Evolutionary conservation across 257 asterid species (phyloP).

Genomic region (Galeopsis tetrahit): DNA sequence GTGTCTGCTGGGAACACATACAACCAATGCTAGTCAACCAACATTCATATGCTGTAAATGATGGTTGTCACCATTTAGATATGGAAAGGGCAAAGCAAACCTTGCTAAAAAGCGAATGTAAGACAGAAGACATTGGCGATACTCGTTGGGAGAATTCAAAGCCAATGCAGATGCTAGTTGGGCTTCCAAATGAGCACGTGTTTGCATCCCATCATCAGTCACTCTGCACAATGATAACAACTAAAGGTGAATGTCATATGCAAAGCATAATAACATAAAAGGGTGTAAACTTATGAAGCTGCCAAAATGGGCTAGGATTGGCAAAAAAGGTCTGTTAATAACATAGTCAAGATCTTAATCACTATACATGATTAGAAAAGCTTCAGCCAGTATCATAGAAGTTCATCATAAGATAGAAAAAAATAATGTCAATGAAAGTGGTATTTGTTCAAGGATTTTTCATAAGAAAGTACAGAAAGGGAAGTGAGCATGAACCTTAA

Average conservation of each 20-base stretch:
- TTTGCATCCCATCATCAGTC: slow-evolving; percentile 93
- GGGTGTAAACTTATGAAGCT: slow-evolving; percentile 20
- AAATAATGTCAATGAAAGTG: neutral
- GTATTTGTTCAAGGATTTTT: neutral
- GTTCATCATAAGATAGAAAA: neutral
- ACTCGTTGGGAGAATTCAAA: slow-evolving; percentile 85
- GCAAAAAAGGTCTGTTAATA: neutral
- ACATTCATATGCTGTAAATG: slow-evolving; percentile 9
- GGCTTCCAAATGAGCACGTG: slow-evolving; percentile 96
- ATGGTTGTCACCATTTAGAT: slow-evolving; percentile 8
- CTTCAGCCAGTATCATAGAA: slow-evolving; percentile 10
- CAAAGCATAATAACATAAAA: slow-evolving; percentile 6
- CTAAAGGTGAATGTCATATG: slow-evolving; percentile 29
- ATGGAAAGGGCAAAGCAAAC: slow-evolving; percentile 46
- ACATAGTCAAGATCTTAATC: neutral
- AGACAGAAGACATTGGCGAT: slow-evolving; percentile 87
- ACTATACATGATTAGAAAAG: neutral
- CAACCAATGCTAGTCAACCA: slow-evolving; percentile 1
- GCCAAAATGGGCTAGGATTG: neutral
- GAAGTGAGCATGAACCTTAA: neutral
- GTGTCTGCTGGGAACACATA: neutral
- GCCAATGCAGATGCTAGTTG: slow-evolving; percentile 95
- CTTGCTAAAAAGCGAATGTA: slow-evolving; percentile 86
- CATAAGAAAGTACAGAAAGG: neutral
- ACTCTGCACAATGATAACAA: slow-evolving; percentile 59